Evolutionary conservation across 2,329 filamentous ascomycete genomes (phyloP), one percentile per base, ranked within the genome.

Genomic region (Cryoendolithus antarcticus): DNA sequence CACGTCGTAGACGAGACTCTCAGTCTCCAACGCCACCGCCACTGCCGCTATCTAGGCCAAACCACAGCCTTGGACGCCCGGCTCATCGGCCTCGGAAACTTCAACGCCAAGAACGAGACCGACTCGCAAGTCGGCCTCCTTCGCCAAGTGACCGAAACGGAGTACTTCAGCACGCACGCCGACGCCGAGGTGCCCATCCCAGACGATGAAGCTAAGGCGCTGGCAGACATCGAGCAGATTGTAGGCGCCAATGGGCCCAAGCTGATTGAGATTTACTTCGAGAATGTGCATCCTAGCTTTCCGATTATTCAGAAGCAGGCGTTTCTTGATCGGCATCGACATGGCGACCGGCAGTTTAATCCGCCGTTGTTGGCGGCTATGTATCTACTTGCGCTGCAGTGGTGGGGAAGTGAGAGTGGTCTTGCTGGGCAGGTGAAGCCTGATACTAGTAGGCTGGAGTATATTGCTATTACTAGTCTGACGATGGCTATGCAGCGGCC

Each of bases 361-460:
- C 82, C 85, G 1, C 75, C 82, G 8, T 65, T 91, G 19, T 68
- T 93, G 10, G 83, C 82, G 27, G 82, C 82, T 38, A 78, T 93
- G 51, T 91, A 93, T 53, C 76, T 93, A 15, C 66, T 94, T 15
- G 84, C 86, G 6, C 73, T 93, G 53, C 86, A 89, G 58, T 93
- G 86, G 79, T 91, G 86, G 78, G 77, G 85, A 37, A 72, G 83
- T 45, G 80, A 78, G 45, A 72, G 77, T 11, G 74, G 77, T 13
- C 69, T 89, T 15, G 72, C 76, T 30, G 65, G 67, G 12, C 65
- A 74, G 15, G 74, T 75, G 13, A 75, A 75, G 43, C 86, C 86
- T 1, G 77, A 93, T 59, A 70, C 83, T n/a, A 66, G 68, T 30
- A 75, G 78, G 42, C 65, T 93, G 13, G 86, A 93, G 60, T 71